Evolutionary conservation across 208 protist species (phyloP).

Genomic region (Acanthamoeba sp.): DNA sequence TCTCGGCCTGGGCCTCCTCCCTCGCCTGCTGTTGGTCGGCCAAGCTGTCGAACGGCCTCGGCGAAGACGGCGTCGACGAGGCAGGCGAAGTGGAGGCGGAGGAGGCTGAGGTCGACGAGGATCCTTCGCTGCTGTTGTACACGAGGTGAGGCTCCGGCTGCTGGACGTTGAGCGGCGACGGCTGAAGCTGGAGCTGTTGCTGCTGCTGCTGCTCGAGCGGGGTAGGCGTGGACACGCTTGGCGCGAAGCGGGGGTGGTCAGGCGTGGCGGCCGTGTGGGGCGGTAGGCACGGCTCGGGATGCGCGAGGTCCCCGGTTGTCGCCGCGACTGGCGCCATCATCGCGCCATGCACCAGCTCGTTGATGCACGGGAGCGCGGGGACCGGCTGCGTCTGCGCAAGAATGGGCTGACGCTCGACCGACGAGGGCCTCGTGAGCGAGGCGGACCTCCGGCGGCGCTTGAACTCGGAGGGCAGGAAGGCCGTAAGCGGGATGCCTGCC

Average conservation of each 20-base stretch:
- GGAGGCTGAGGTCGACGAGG: background rate
- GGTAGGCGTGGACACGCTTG: background rate
- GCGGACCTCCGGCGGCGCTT: slow-evolving; percentile 3
- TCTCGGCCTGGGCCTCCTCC: background rate
- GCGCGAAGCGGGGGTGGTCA: background rate
- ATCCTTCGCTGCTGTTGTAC: background rate
- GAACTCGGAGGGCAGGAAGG: slow-evolving; percentile 35
- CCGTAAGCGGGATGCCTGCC: background rate
- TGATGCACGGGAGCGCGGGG: background rate
- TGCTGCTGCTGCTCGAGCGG: background rate
- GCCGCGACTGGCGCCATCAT: background rate
- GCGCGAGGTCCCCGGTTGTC: background rate
- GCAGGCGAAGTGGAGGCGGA: background rate
- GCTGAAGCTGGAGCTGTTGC: background rate
- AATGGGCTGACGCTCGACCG: background rate
- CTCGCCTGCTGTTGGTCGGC: background rate
- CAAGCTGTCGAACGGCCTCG: background rate
- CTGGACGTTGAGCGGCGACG: background rate
- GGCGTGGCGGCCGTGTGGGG: background rate
- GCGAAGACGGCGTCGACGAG: background rate
- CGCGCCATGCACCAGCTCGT: background rate
- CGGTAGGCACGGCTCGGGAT: background rate
- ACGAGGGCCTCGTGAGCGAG: background rate
- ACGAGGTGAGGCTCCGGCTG: too few species aligned
- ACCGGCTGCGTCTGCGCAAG: background rate